phyloP scores from a whole-genome alignment of 352 stramenopile genomes.

The Globisporangium canariense region DNA sequence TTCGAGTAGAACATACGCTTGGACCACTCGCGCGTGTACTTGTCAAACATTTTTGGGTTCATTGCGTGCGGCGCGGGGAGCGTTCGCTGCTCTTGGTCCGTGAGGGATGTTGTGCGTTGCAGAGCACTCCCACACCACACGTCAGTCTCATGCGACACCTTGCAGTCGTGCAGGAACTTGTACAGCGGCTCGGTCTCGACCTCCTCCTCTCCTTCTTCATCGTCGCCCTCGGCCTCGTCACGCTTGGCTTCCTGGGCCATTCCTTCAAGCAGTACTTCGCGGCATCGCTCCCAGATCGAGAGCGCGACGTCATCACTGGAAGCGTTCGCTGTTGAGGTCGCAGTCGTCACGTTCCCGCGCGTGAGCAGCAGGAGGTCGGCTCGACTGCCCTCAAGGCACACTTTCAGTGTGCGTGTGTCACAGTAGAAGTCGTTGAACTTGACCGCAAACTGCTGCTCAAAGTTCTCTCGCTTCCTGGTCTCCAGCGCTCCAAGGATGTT shows the following conservation, averaged over 20 bases:
- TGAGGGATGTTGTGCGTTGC: not conserved
- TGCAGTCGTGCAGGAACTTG: not conserved
- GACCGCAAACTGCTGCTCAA: conserved; percentile 1
- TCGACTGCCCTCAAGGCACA: not conserved
- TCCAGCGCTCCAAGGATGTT: not conserved
- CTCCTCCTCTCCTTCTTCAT: not conserved
- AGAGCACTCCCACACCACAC: not conserved
- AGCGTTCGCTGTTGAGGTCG: not conserved
- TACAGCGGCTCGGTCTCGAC: not conserved
- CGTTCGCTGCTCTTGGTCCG: not conserved
- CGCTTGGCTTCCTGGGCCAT: not conserved
- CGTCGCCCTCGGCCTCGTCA: not conserved
- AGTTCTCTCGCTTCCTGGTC: not conserved
- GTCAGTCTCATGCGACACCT: not conserved
- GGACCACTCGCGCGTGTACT: conserved; percentile 3
- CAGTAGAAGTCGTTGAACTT: conserved; percentile 13
- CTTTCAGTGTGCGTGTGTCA: conserved; percentile 1
- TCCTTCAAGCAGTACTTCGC: not conserved
- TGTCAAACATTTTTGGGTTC: not conserved
- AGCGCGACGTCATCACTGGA: not conserved
- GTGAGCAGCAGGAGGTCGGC: not conserved
- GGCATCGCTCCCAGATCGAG: not conserved
- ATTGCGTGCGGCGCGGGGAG: not conserved
- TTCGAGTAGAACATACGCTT: conserved; percentile 1
- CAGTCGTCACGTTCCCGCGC: not conserved